These are phyloP conservation scores for Plectosphaerella cucumerina DNA, from an alignment of 2,329 filamentous ascomycete species.

Conservation along the genomic window DNA sequence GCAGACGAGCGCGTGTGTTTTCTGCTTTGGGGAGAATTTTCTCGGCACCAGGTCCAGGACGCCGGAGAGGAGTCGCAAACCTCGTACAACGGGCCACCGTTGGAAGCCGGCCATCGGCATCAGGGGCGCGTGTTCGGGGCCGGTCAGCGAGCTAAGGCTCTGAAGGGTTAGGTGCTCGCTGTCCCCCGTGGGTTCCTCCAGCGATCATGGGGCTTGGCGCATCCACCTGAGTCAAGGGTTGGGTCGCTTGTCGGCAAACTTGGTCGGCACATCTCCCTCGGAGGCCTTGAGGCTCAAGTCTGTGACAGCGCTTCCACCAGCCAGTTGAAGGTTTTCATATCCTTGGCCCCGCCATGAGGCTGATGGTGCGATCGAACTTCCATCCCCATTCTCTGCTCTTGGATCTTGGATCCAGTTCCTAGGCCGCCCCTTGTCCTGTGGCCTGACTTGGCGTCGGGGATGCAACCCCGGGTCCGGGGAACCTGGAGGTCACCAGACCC, in stretches of 20 bases:
- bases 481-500: neutral
- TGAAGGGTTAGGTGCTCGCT: neutral
- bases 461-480: neutral
- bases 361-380: neutral
- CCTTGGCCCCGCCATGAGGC: neutral
- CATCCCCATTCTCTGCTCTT: neutral
- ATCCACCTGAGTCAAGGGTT: neutral
- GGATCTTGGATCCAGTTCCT: neutral
- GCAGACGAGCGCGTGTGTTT: neutral
- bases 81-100: neutral
- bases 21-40: neutral
- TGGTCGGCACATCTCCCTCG: neutral
- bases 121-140: neutral
- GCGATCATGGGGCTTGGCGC: too few relatives aligned
- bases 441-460: too few relatives aligned
- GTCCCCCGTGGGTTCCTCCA: neutral
- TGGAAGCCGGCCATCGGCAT: neutral
- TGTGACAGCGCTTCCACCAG: neutral
- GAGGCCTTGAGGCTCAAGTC: neutral
- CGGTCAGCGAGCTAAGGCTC: too few relatives aligned
- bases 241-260: neutral
- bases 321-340: neutral
- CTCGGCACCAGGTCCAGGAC: neutral
- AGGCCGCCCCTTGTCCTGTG: neutral
- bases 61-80: neutral